These are phyloP conservation scores for Pluteus cervinus DNA, from an alignment of 768 basidiomycete species.

Conservation along the genomic window DNA sequence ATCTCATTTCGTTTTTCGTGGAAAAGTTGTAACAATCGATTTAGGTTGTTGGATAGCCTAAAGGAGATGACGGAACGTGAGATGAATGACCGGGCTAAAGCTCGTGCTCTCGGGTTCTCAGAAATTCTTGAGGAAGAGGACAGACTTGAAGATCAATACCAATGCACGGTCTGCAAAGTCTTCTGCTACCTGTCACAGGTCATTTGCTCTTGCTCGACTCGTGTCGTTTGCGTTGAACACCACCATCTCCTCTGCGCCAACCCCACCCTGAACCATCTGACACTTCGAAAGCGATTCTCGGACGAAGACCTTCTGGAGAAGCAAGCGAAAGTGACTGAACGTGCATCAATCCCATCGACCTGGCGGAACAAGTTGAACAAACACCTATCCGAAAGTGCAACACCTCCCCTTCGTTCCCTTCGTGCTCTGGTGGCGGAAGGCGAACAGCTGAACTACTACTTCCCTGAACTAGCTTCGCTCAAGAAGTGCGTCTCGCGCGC, in stretches of 20 bases:
- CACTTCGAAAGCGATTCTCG: slow-evolving; percentile 74
- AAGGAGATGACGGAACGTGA: slow-evolving; percentile 89
- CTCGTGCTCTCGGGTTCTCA: slow-evolving; percentile 52
- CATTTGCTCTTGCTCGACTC: slow-evolving; percentile 70
- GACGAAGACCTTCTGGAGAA: slow-evolving; percentile 73
- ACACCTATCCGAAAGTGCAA: slow-evolving; percentile 58
- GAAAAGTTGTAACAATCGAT: slow-evolving; percentile 4
- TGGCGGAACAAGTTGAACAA: slow-evolving; percentile 73
- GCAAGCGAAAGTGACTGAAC: slow-evolving; percentile 57
- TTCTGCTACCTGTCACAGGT: slow-evolving; percentile 96
- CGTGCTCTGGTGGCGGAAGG: slow-evolving; percentile 83
- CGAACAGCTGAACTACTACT: slow-evolving; percentile 73
- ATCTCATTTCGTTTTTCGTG: neutral
- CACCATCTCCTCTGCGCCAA: slow-evolving; percentile 66
- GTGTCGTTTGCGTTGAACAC: slow-evolving; percentile 86
- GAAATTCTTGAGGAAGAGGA: slow-evolving; percentile 78
- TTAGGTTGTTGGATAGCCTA: slow-evolving; percentile 79
- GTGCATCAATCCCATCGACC: slow-evolving; percentile 64
- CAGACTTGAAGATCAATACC: slow-evolving; percentile 89
- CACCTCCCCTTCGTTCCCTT: slow-evolving; percentile 71
- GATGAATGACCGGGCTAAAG: slow-evolving; percentile 54
- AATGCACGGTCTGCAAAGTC: slow-evolving; percentile 87
- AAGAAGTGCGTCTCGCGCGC: slow-evolving; percentile 76
- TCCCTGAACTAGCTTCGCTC: slow-evolving; percentile 66
- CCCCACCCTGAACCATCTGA: slow-evolving; percentile 37